Evolutionary conservation across 2,329 filamentous ascomycete genomes (phyloP).

Genomic region (Monosporascus sp.): DNA sequence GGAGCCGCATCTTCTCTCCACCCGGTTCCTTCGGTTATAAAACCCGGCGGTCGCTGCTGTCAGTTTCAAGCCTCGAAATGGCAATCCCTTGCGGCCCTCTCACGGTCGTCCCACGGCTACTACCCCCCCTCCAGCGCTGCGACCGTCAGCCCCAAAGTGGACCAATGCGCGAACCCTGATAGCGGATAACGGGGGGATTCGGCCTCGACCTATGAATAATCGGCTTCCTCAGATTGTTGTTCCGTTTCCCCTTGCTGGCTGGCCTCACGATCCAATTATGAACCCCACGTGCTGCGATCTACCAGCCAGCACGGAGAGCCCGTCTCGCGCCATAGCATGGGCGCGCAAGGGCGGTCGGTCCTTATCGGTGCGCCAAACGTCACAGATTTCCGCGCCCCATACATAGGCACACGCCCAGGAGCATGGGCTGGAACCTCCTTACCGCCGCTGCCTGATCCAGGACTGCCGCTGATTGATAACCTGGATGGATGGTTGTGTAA

Average conservation of each 20-base stretch:
- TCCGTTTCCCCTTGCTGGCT: background rate
- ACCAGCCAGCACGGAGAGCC: background rate
- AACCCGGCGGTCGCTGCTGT: conserved; percentile 11
- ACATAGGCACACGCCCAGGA: no score
- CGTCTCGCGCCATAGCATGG: no score
- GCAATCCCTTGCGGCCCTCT: background rate
- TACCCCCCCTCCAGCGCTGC: no score
- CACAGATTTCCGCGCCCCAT: no score
- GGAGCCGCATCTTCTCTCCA: conserved; percentile 27
- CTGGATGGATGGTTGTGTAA: background rate
- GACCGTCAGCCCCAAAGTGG: no score
- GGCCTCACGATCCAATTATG: background rate
- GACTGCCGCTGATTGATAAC: background rate
- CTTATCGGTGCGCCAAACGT: no score
- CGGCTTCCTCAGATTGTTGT: no score
- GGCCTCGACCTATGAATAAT: background rate
- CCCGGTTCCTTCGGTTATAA: conserved; percentile 18
- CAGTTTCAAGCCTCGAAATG: conserved; percentile 9
- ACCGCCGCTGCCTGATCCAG: no score
- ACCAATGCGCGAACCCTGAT: no score
- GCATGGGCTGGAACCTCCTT: no score
- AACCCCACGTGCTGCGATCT: background rate
- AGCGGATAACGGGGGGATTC: background rate
- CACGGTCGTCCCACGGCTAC: conserved; percentile 1
- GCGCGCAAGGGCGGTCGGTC: no score